phyloP scores from a whole-genome alignment of 192 early-diverging fungal species.

The Backusella tuberculispora region DNA sequence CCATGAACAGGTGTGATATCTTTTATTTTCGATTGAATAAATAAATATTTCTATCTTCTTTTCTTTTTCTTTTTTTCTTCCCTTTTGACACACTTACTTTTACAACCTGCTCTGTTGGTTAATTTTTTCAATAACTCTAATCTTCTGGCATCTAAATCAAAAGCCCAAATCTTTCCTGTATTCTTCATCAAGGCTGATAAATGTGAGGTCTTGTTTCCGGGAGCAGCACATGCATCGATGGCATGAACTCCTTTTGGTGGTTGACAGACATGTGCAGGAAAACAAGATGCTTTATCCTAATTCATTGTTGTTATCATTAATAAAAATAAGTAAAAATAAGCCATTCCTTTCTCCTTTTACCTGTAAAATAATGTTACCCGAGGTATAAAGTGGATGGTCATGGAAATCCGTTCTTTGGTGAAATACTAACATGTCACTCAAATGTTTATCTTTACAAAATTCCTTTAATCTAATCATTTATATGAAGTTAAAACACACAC shows the following conservation, averaged over 20 bases:
- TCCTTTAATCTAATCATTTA: conserved; percentile 28
- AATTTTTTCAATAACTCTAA: conserved; percentile 74
- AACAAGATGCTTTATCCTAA: conserved; percentile 92
- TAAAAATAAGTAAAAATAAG: neutral
- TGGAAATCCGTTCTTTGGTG: conserved; percentile 90
- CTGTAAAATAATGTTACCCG: conserved; percentile 88
- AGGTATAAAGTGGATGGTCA: conserved; percentile 70
- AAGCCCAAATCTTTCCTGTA: conserved; percentile 85
- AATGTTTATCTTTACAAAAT: conserved; percentile 68
- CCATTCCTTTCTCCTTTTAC: conserved; percentile 29
- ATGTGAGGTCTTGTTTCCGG: conserved; percentile 98
- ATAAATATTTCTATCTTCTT: neutral
- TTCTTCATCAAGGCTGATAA: conserved; percentile 88
- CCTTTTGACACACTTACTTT: conserved; percentile 51
- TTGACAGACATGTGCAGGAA: conserved; percentile 84
- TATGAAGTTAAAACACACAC: neutral
- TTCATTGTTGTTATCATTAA: neutral
- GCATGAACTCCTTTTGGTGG: conserved; percentile 63
- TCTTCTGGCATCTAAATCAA: conserved; percentile 83
- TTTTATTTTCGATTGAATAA: conserved; percentile 18
- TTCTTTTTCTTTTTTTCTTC: neutral
- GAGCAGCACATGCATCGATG: conserved; percentile 96
- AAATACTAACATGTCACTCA: conserved; percentile 84
- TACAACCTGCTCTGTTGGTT: conserved; percentile 80
- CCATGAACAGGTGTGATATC: conserved; percentile 72